A percentile compares a stretch with the other conserved stretches of the same genome.
Conservation (phyloP, 2,329 filamentous ascomycete genomes). For the Nothomitra cinnamomea region DNA sequence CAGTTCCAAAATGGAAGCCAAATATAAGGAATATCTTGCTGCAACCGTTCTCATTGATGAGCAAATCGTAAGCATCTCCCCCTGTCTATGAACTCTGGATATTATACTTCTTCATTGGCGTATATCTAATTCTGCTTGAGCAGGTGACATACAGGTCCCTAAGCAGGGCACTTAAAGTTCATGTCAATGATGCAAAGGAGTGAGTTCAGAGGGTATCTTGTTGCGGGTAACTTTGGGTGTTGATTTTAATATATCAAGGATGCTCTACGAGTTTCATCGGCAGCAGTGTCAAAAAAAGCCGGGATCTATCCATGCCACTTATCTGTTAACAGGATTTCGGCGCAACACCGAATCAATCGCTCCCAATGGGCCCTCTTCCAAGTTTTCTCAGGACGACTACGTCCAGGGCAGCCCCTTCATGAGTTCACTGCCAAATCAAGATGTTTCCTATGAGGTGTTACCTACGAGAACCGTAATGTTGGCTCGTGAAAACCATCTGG, state of each 20-base stretch:
- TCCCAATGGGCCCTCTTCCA: background rate
- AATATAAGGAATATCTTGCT: constrained; percentile 54
- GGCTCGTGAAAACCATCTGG: constrained; percentile 53
- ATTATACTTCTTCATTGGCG: background rate
- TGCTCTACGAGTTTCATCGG: constrained; percentile 72
- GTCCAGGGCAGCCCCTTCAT: constrained; percentile 52
- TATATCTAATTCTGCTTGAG: constrained; percentile 10
- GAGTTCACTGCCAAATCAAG: constrained; percentile 43
- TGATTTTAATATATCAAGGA: constrained; percentile 32
- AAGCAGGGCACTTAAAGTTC: constrained; percentile 65
- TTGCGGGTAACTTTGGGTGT: background rate
- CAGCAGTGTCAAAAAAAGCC: constrained; percentile 60
- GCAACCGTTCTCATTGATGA: constrained; percentile 61
- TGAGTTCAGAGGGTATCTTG: constrained; percentile 25
- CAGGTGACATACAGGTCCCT: constrained; percentile 78
- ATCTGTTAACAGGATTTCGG: constrained; percentile 61
- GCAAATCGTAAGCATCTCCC: constrained; percentile 38
- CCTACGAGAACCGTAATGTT: constrained; percentile 45
- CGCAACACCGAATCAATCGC: constrained; percentile 19
- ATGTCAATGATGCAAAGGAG: constrained; percentile 82
- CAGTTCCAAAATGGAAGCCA: constrained; percentile 23
- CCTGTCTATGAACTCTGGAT: too few relatives aligned
- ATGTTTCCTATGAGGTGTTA: constrained; percentile 32
- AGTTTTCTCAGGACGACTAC: constrained; percentile 46
- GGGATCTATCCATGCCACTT: constrained; percentile 75